These are phyloP conservation scores for Ustilago sp. DNA, from an alignment of 1,284 basidiomycete species.

Conservation along the genomic window DNA sequence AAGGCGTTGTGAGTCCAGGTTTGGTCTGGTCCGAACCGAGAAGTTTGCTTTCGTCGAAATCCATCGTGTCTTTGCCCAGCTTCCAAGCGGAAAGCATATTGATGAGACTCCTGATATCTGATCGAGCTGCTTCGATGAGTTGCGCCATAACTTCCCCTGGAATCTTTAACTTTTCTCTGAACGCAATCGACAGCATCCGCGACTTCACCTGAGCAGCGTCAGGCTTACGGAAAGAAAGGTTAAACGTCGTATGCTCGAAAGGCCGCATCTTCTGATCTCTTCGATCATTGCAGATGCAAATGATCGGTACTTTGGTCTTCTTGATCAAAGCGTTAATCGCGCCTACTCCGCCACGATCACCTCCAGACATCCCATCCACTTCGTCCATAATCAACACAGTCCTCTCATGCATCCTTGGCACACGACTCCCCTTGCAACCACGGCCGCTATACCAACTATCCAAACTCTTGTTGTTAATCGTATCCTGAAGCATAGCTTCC, in stretches of 20 bases:
- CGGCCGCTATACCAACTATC: slow-evolving; percentile 83
- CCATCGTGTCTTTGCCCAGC: slow-evolving; percentile 70
- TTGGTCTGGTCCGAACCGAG: slow-evolving; percentile 89
- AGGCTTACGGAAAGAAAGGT: slow-evolving; percentile 72
- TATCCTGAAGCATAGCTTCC: slow-evolving; percentile 75
- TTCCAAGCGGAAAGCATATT: slow-evolving; percentile 98
- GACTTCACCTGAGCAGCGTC: slow-evolving; percentile 50
- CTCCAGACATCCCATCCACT: slow-evolving; percentile 98
- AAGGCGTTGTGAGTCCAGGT: slow-evolving; percentile 76
- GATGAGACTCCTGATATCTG: slow-evolving; percentile 93
- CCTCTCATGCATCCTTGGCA: slow-evolving; percentile 77
- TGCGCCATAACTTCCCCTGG: slow-evolving; percentile 91
- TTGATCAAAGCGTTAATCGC: slow-evolving; percentile 91
- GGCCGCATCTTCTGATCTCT: slow-evolving; percentile 91
- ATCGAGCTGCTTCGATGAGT: slow-evolving; percentile 86
- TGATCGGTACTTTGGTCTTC: slow-evolving; percentile 96
- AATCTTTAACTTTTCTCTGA: slow-evolving; percentile 80
- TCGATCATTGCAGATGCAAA: slow-evolving; percentile 95
- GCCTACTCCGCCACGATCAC: slow-evolving; percentile 94
- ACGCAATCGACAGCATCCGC: slow-evolving; percentile 82
- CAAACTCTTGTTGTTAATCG: slow-evolving; percentile 77
- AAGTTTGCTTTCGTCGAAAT: slow-evolving; percentile 79
- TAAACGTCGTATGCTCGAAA: slow-evolving; percentile 79
- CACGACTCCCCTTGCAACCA: not conserved
- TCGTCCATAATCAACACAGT: slow-evolving; percentile 98